Conservation (phyloP, 305 asterid species). For the Fraxinus paxiana region DNA sequence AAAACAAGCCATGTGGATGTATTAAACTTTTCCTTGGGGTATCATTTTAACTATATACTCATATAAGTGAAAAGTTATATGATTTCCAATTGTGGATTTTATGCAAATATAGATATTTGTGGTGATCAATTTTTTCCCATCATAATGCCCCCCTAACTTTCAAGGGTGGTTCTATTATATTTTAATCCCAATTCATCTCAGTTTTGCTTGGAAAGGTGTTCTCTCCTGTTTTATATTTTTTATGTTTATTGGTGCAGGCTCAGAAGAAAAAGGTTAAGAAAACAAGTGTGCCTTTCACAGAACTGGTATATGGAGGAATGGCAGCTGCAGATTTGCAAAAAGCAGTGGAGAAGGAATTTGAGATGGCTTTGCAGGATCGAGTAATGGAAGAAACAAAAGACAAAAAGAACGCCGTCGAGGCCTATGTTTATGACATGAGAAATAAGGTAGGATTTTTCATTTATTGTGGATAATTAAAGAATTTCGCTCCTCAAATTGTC, state of each 20-base stretch:
- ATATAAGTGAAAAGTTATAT: background rate
- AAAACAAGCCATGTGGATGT: background rate
- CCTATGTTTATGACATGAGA: slow-evolving; percentile 85
- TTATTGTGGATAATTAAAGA: slow-evolving; percentile 41
- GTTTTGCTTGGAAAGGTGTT: background rate
- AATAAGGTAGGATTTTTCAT: slow-evolving; percentile 76
- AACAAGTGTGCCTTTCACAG: slow-evolving; percentile 63
- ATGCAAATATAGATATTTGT: background rate
- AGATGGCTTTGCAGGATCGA: slow-evolving; percentile 99
- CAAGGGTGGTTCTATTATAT: background rate
- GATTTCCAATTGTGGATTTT: background rate
- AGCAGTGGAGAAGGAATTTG: slow-evolving; percentile 81
- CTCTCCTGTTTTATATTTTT: background rate
- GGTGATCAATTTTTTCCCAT: background rate
- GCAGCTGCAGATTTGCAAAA: slow-evolving; percentile 62
- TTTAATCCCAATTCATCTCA: background rate
- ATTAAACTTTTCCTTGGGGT: background rate
- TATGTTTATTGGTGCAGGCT: slow-evolving; percentile 52
- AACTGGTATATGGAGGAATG: slow-evolving; percentile 66
- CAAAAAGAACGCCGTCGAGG: slow-evolving; percentile 90
- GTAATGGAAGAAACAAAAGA: slow-evolving; percentile 96
- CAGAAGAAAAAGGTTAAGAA: slow-evolving; percentile 83
- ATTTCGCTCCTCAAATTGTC: background rate
- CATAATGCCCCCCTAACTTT: background rate
- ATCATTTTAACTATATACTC: background rate